These are phyloP conservation scores for Tieghemostelium lacteum DNA, from an alignment of 78 protist genomes.

Conservation along the genomic window DNA sequence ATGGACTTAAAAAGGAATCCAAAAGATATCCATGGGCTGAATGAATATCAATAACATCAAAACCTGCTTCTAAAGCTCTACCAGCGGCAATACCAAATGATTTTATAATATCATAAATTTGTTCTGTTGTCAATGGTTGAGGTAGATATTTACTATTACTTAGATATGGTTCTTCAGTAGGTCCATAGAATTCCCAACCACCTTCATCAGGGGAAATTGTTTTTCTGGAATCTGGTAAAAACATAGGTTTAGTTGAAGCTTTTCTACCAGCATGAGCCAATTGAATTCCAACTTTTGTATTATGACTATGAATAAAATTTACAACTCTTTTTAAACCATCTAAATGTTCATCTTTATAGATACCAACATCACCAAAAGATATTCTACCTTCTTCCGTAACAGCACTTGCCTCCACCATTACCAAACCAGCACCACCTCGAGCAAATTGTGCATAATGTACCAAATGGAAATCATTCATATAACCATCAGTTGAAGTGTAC, in stretches of 20 bases:
- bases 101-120: slow-evolving; percentile 15
- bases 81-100: slow-evolving; percentile 75
- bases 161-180: slow-evolving; percentile 2
- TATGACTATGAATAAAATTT: slow-evolving; percentile 32
- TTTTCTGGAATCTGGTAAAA: slow-evolving; percentile 1
- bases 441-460: slow-evolving; percentile 36
- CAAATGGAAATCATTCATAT: slow-evolving; percentile 44
- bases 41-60: slow-evolving; percentile 85
- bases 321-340: slow-evolving; percentile 29
- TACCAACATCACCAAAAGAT: slow-evolving; percentile 32
- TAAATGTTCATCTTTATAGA: slow-evolving; percentile 22
- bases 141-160: slow-evolving; percentile 1
- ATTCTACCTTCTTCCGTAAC: slow-evolving; percentile 35
- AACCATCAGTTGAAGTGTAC: slow-evolving; percentile 37
- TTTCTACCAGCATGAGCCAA: slow-evolving; percentile 70
- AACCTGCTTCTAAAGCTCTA: slow-evolving; percentile 76
- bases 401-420: slow-evolving; percentile 35
- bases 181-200: slow-evolving; percentile 23
- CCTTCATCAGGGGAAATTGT: not conserved
- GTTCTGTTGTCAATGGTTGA: slow-evolving; percentile 46
- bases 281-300: slow-evolving; percentile 45
- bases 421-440: slow-evolving; percentile 31
- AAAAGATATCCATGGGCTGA: slow-evolving; percentile 91
- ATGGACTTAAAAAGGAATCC: slow-evolving; percentile 66
- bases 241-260: slow-evolving; percentile 36